Evolutionary conservation across 192 early-diverging fungal genomes (phyloP).

Genomic region (Entomortierella lignicola): DNA sequence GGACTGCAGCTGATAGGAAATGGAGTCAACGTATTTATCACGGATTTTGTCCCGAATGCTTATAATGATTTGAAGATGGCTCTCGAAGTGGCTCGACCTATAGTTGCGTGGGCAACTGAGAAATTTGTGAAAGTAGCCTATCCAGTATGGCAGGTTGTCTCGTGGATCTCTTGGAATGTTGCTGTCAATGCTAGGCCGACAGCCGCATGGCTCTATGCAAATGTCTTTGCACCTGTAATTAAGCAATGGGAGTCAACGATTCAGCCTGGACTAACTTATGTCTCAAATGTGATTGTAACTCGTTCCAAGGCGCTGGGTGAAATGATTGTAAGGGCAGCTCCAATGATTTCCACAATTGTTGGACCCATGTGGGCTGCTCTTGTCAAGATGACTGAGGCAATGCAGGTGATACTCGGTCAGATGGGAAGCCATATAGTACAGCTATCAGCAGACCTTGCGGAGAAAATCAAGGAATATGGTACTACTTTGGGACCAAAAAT

Average conservation of each 20-base stretch:
- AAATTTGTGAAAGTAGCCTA: conserved; percentile 20
- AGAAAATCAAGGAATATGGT: conserved; percentile 11
- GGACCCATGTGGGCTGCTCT: conserved; percentile 29
- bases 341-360: not conserved
- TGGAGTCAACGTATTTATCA: conserved; percentile 19
- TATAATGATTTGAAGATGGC: conserved; percentile 37
- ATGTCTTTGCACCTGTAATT: conserved; percentile 5
- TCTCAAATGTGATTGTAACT: not conserved
- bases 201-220: conserved; percentile 9
- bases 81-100: conserved; percentile 23
- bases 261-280: not conserved
- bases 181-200: conserved; percentile 1
- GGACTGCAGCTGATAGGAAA: not conserved
- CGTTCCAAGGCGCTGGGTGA: conserved; percentile 1
- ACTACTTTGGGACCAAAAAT: conserved; percentile 20
- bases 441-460: conserved; percentile 23
- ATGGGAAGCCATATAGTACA: not conserved
- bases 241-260: conserved; percentile 22
- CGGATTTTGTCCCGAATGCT: conserved; percentile 37
- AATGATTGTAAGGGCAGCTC: not conserved
- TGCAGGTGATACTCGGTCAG: conserved; percentile 3
- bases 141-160: conserved; percentile 24
- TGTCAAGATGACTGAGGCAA: conserved; percentile 4
- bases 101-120: conserved; percentile 28
- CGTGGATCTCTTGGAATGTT: conserved; percentile 28